Base-by-base conservation (phyloP, 225 moss, liverwort and hornwort species). In the Climacium dendroides region DNA sequence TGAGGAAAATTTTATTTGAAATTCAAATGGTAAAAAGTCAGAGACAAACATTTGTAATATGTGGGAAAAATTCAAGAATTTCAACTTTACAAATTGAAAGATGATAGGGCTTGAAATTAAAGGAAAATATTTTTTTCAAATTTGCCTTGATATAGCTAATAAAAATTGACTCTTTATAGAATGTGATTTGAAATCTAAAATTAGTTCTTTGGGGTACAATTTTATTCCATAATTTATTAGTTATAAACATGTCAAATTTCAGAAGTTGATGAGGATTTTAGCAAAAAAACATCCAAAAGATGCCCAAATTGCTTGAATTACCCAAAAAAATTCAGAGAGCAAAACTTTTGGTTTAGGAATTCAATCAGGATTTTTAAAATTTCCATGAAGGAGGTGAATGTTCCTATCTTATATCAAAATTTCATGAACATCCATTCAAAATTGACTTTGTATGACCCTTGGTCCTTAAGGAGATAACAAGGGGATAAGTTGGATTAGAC, bases 141-240 rank as follows among this genome's bases (percentile, higher is more conserved):
- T 2, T 0, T 0, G 1, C 35, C 6, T 1, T 0, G 1, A 6
- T 2, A 19, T 20, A 20, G 30, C 15, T 19, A n/a, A 19, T 1
- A 20, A n/a, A 19, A 5, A 1, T 65, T 65, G 11, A 19, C 11
- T 20, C n/a, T 4, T 66, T 3, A 10, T 65, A n/a, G 4, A n/a
- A 65, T 65, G 10, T 3, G 10, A 65, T 35, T 34, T 63, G 34
- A 18, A 5, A 61, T 35, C 35, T 10, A 65, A 10, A 10, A 19
- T 64, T 19, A 19, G 0, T 64, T 64, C 4, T 10, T 34, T 63
- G 34, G 18, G 17, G 8, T 5, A 17, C 9, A 9, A 18, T 64
- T 32, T 15, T 61, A 29, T 35, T 3, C 2, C 4, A 30, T 24
- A 62, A 30, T 60, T 60, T 62, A 15, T 15, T 15, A 4, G 4